Conservation (phyloP, 768 basidiomycete species). For the Pulveroboletus sp. region DNA sequence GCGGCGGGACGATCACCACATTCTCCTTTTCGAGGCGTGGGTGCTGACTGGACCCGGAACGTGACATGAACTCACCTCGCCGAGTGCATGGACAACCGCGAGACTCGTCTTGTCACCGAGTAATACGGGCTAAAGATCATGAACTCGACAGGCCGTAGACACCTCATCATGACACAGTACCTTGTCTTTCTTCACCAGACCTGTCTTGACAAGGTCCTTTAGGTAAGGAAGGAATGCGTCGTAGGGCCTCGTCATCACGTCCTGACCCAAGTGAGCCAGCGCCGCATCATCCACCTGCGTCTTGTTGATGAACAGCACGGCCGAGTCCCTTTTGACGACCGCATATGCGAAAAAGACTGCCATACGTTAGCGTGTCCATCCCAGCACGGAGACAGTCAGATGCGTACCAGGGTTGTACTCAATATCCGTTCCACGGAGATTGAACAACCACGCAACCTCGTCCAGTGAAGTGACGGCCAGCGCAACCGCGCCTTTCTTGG, state of each 20-base stretch:
- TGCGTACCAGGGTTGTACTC: conserved; percentile 69
- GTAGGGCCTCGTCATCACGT: conserved; percentile 69
- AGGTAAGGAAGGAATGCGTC: conserved; percentile 62
- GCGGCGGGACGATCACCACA: conserved; percentile 59
- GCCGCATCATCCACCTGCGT: conserved; percentile 41
- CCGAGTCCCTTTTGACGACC: conserved; percentile 55
- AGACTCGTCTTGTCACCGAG: conserved; percentile 75
- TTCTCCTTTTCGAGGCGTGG: conserved; percentile 41
- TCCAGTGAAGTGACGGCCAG: conserved; percentile 85
- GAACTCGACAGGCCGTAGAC: background rate
- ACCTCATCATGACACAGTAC: conserved; percentile 13
- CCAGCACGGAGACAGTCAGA: background rate
- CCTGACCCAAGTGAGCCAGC: conserved; percentile 45
- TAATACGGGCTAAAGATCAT: conserved; percentile 55
- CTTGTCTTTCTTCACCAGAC: conserved; percentile 32
- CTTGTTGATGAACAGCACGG: conserved; percentile 65
- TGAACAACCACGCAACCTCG: conserved; percentile 93
- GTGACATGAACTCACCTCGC: conserved; percentile 42
- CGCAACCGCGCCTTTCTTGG: conserved; percentile 50
- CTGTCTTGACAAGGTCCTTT: conserved; percentile 39
- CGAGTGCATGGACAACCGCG: conserved; percentile 77
- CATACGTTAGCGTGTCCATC: background rate
- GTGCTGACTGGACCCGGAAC: background rate
- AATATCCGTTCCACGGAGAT: conserved; percentile 89
- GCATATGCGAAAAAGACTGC: conserved; percentile 92